Percentiles rank a stretch among this genome's conserved stretches.
These are phyloP conservation scores for Colletotrichum cuscutae DNA, from an alignment of 2,329 filamentous ascomycete genomes.

Conservation along the genomic window DNA sequence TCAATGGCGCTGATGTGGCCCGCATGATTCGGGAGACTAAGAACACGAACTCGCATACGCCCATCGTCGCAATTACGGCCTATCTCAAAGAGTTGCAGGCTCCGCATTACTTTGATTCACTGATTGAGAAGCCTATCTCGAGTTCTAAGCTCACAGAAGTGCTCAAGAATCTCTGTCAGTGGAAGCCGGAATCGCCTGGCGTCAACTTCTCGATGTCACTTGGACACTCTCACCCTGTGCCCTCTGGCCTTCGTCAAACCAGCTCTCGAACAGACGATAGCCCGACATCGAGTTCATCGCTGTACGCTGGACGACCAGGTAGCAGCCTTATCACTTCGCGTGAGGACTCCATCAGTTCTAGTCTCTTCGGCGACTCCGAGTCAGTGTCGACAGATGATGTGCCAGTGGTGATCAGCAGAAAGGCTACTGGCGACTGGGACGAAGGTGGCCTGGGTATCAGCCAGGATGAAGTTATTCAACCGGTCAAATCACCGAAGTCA, in stretches of 20 bases:
- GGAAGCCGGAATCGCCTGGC: slow-evolving; percentile 78
- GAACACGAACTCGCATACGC: slow-evolving; percentile 93
- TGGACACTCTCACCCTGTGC: slow-evolving; percentile 67
- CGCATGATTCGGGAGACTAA: slow-evolving; percentile 98
- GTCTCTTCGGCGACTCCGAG: slow-evolving; percentile 88
- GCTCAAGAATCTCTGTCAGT: slow-evolving; percentile 87
- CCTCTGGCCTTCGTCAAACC: slow-evolving; percentile 73
- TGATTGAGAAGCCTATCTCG: slow-evolving; percentile 97
- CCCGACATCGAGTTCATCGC: slow-evolving; percentile 81
- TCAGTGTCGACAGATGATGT: slow-evolving; percentile 82
- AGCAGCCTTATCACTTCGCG: slow-evolving; percentile 82
- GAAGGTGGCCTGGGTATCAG: slow-evolving; percentile 83
- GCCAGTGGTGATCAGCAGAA: slow-evolving; percentile 78
- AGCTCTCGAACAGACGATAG: slow-evolving; percentile 78
- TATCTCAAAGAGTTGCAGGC: slow-evolving; percentile 98
- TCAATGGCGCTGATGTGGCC: slow-evolving; percentile 94
- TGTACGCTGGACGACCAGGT: slow-evolving; percentile 75
- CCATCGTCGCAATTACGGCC: slow-evolving; percentile 95
- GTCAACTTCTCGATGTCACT: slow-evolving; percentile 53
- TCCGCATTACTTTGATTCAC: slow-evolving; percentile 92
- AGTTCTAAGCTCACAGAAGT: slow-evolving; percentile 91
- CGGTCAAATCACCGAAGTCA: slow-evolving; percentile 50
- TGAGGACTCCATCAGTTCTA: slow-evolving; percentile 89
- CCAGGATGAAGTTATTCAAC: slow-evolving; percentile 62
- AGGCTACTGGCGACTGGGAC: slow-evolving; percentile 81